These are phyloP conservation scores for Cucumis sativus DNA, from an alignment of 306 rosid species.

Conservation along the genomic window DNA sequence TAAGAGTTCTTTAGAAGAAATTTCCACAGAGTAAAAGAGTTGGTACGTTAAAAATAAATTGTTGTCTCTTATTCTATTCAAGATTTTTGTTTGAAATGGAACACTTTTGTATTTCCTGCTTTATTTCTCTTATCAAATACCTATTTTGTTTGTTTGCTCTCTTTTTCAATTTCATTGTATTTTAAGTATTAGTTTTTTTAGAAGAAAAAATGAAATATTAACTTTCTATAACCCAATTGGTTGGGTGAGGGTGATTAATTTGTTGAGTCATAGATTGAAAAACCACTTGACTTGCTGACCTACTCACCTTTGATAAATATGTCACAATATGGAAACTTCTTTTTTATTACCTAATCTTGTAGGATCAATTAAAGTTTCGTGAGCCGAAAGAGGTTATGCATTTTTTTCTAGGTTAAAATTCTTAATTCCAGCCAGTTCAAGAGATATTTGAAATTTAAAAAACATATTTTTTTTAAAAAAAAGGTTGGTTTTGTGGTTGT, in stretches of 20 bases:
- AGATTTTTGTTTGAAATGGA: too few species aligned
- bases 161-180: too few species aligned
- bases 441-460: neutral
- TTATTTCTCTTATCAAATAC: too few species aligned
- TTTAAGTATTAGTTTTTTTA: too few species aligned
- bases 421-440: neutral
- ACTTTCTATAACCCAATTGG: neutral
- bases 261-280: neutral
- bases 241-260: neutral
- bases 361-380: neutral
- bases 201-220: neutral
- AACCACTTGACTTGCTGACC: neutral
- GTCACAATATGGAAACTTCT: neutral
- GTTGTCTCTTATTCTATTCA: neutral
- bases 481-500: too few species aligned
- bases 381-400: neutral
- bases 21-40: conserved; percentile 92
- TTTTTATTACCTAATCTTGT: neutral
- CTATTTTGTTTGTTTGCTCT: too few species aligned
- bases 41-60: conserved; percentile 48
- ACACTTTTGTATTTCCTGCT: too few species aligned
- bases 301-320: neutral
- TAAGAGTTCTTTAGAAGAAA: conserved; percentile 54
- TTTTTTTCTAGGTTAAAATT: neutral
- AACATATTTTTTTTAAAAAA: neutral